Evolutionary conservation across 2,329 filamentous ascomycete species (phyloP).

Genomic region (Fusarium sp.): DNA sequence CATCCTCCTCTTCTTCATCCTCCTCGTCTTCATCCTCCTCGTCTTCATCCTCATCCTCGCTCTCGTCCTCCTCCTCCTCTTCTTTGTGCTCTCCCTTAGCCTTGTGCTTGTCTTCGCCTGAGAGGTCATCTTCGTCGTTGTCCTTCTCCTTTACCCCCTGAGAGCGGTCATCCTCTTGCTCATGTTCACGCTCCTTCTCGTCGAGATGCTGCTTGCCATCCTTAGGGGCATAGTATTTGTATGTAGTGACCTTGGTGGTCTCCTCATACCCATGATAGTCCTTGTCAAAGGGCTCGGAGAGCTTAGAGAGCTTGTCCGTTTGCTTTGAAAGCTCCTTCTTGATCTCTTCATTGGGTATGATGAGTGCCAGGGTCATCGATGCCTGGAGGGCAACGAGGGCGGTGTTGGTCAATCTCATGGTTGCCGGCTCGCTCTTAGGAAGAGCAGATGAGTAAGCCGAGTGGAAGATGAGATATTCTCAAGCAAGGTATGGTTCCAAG

Average conservation of each 20-base stretch:
- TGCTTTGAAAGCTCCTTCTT: background rate
- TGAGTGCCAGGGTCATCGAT: slow-evolving; percentile 7
- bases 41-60: background rate
- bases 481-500: background rate
- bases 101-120: background rate
- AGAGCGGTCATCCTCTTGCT: background rate
- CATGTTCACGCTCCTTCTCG: background rate
- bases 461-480: background rate
- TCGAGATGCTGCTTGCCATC: background rate
- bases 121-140: background rate
- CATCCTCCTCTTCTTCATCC: background rate
- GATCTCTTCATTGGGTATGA: background rate
- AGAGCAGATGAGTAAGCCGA: background rate
- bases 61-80: background rate
- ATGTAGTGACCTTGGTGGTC: background rate
- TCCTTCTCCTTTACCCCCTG: background rate
- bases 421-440: slow-evolving; percentile 1
- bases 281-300: background rate
- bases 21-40: background rate
- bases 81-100: background rate
- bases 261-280: background rate
- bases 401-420: slow-evolving; percentile 18
- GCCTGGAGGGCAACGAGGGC: slow-evolving; percentile 26
- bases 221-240: background rate
- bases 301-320: background rate